Conservation (phyloP, 73 alveolate species). For the Effrenium voratum region DNA sequence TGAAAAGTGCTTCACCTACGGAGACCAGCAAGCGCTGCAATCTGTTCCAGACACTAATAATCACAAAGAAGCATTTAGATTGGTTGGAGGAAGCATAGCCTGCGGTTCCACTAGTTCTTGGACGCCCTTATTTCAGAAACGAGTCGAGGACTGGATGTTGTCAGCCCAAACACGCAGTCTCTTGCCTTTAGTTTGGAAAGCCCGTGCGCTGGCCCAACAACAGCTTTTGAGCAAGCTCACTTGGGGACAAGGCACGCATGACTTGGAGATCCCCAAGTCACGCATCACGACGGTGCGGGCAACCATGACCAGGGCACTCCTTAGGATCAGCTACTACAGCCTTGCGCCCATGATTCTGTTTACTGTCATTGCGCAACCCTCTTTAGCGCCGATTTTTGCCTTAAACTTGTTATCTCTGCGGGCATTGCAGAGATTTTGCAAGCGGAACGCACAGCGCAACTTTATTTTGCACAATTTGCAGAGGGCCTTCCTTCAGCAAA, state of each 20-base stretch:
- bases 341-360: background rate
- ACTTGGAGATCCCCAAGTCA: background rate
- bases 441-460: background rate
- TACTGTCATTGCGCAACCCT: background rate
- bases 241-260: conserved; percentile 25
- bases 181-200: background rate
- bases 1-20: background rate
- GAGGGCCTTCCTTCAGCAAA: background rate
- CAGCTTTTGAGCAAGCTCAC: background rate
- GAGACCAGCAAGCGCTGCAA: background rate
- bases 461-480: background rate
- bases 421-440: background rate
- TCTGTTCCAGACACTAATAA: background rate
- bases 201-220: background rate
- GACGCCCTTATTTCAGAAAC: background rate
- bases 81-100: conserved; percentile 22
- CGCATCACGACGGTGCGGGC: background rate
- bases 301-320: conserved; percentile 5
- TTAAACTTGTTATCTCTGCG: background rate
- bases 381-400: background rate
- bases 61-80: conserved; percentile 6
- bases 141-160: background rate
- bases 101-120: background rate
- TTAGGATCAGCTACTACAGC: background rate
- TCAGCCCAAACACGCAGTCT: background rate